These are phyloP conservation scores for Tulasnella sp. DNA, from an alignment of 768 basidiomycete genomes.

Conservation along the genomic window DNA sequence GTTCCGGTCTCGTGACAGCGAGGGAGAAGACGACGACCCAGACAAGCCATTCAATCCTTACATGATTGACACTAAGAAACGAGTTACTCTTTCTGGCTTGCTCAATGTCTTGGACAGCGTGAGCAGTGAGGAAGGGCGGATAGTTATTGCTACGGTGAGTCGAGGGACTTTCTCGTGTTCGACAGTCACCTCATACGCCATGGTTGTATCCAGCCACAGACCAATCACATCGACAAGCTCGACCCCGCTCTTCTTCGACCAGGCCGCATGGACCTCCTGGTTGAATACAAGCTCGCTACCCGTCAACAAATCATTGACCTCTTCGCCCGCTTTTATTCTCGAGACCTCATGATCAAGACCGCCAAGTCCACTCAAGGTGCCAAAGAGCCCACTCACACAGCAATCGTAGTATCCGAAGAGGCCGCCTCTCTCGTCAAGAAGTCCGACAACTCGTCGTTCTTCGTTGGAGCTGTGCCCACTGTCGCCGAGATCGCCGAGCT, in stretches of 20 bases:
- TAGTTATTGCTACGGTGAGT: slow-evolving; percentile 76
- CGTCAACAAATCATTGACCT: slow-evolving; percentile 81
- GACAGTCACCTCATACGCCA: not conserved
- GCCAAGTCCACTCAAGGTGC: not conserved
- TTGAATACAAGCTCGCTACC: slow-evolving; percentile 77
- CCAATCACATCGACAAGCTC: slow-evolving; percentile 85
- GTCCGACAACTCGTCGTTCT: slow-evolving; percentile 16
- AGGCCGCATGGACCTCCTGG: slow-evolving; percentile 83
- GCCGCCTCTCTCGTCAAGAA: not conserved
- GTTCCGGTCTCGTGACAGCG: slow-evolving; percentile 61
- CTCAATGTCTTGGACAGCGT: slow-evolving; percentile 81
- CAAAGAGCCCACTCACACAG: not conserved
- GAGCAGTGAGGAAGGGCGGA: slow-evolving; percentile 78
- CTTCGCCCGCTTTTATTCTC: slow-evolving; percentile 87
- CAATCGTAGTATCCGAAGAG: not conserved
- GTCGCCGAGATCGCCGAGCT: slow-evolving; percentile 39
- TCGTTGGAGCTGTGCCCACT: not conserved
- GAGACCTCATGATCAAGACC: not conserved
- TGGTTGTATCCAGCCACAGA: slow-evolving; percentile 35
- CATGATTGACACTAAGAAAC: not conserved
- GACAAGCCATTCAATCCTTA: slow-evolving; percentile 9
- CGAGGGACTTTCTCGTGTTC: slow-evolving; percentile 8
- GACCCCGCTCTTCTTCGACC: slow-evolving; percentile 90
- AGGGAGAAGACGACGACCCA: slow-evolving; percentile 9
- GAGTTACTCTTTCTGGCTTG: slow-evolving; percentile 68